A percentile compares a stretch with the other conserved stretches of the same genome.
These are phyloP conservation scores for Metschnikowia reukaufii DNA, from an alignment of 805 yeast species.

Conservation along the genomic window DNA sequence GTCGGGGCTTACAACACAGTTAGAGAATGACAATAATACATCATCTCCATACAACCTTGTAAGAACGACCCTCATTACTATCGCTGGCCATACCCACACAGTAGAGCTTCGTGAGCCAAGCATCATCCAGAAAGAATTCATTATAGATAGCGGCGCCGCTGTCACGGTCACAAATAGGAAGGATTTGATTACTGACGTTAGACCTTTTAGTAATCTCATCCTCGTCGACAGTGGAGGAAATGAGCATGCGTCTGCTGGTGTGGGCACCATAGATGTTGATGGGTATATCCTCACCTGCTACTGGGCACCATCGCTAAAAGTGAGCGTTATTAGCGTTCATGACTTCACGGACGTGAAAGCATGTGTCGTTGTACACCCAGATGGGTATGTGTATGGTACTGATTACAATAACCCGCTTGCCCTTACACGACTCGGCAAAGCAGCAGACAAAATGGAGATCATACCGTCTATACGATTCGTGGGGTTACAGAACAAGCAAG, in stretches of 20 bases:
- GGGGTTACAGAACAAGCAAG: constrained; percentile 1
- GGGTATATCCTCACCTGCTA: neutral
- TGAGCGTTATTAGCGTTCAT: neutral
- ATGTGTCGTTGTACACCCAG: neutral
- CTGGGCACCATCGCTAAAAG: constrained; percentile 1
- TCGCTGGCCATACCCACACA: too few species aligned
- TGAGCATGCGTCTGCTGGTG: too few species aligned
- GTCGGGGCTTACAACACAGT: too few species aligned
- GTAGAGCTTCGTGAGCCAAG: too few species aligned
- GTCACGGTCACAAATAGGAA: too few species aligned
- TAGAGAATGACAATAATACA: neutral
- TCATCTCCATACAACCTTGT: neutral
- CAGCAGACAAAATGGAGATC: neutral
- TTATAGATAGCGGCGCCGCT: too few species aligned
- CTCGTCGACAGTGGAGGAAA: too few species aligned
- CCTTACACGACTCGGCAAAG: neutral
- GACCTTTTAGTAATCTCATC: too few species aligned
- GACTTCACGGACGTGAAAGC: neutral
- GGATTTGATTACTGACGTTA: too few species aligned
- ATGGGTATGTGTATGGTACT: neutral
- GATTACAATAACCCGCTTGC: neutral
- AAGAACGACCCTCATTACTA: neutral
- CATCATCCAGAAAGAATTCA: too few species aligned
- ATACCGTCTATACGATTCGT: neutral
- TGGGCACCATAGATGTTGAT: neutral